These are phyloP conservation scores for Hypoxylon sp. DNA, from an alignment of 2,329 filamentous ascomycete species.

Conservation along the genomic window DNA sequence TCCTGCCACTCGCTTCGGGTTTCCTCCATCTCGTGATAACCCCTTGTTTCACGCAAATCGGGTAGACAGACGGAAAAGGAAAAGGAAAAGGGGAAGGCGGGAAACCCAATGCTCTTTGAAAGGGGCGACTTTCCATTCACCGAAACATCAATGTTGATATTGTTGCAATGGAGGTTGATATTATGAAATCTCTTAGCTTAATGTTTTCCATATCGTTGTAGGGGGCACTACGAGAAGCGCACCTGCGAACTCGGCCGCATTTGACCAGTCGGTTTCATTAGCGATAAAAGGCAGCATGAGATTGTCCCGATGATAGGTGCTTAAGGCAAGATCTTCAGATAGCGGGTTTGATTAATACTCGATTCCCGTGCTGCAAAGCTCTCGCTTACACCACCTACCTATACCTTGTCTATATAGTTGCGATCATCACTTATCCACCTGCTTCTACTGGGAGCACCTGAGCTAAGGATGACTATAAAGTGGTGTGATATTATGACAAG, in stretches of 20 bases:
- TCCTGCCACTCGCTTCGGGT: conserved; percentile 34
- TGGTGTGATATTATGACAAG: conserved; percentile 37
- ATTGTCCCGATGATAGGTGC: background rate
- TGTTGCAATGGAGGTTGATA: background rate
- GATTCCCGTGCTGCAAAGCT: background rate
- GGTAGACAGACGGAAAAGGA: background rate
- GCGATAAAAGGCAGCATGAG: conserved; percentile 1
- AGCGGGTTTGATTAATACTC: background rate
- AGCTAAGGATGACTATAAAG: conserved; percentile 26
- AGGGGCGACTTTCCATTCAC: conserved; percentile 9
- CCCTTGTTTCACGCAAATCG: conserved; percentile 23
- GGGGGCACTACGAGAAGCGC: conserved; percentile 12
- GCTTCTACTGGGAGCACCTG: conserved; percentile 17
- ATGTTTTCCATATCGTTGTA: conserved; percentile 9
- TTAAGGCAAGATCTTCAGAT: conserved; percentile 8
- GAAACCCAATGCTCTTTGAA: background rate
- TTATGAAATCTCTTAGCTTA: background rate
- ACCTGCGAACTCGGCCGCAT: conserved; percentile 11
- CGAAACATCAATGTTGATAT: conserved; percentile 15
- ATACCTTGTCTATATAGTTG: background rate
- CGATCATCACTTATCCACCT: conserved; percentile 26
- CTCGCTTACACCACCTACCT: background rate
- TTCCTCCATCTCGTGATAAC: conserved; percentile 27
- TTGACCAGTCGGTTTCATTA: conserved; percentile 22
- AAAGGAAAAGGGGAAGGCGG: background rate